Evolutionary conservation across 345 rosid genomes (phyloP).

Genomic region (Leavenworthia alabamica): DNA sequence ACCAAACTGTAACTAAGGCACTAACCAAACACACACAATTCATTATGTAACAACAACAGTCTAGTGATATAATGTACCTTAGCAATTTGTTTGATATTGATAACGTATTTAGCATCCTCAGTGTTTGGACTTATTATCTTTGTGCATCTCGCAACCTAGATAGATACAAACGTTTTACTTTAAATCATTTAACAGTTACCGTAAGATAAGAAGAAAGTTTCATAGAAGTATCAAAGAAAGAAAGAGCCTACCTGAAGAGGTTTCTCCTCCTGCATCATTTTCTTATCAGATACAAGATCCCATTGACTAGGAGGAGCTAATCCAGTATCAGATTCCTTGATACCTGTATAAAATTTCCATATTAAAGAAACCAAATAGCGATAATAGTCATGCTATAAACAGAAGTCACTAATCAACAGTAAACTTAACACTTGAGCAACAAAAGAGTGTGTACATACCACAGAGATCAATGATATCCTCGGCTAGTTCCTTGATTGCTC

Average conservation of each 20-base stretch:
- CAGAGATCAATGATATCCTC: slow-evolving; percentile 82
- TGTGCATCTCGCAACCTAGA: slow-evolving; percentile 91
- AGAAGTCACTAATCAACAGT: neutral
- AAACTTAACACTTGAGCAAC: neutral
- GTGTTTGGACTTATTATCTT: slow-evolving; percentile 94
- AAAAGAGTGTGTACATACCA: slow-evolving; percentile 41
- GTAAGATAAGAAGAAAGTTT: neutral
- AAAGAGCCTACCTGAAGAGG: slow-evolving; percentile 55
- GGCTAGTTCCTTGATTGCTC: slow-evolving; percentile 83
- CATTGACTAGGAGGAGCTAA: slow-evolving; percentile 97
- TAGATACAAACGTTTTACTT: neutral
- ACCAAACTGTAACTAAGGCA: neutral
- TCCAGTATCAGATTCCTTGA: slow-evolving; percentile 97
- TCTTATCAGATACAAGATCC: slow-evolving; percentile 99
- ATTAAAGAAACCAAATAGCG: neutral
- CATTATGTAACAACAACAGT: too few species aligned
- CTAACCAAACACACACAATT: neutral
- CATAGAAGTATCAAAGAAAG: neutral
- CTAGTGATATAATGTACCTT: slow-evolving; percentile 40
- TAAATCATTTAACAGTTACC: neutral
- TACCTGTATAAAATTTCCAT: slow-evolving; percentile 38
- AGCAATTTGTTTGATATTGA: slow-evolving; percentile 94
- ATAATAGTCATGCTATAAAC: neutral
- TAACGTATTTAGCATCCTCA: slow-evolving; percentile 92
- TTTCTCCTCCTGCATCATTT: slow-evolving; percentile 99